These are phyloP conservation scores for Tremella yokohamensis DNA, from an alignment of 768 basidiomycete genomes.

Conservation along the genomic window DNA sequence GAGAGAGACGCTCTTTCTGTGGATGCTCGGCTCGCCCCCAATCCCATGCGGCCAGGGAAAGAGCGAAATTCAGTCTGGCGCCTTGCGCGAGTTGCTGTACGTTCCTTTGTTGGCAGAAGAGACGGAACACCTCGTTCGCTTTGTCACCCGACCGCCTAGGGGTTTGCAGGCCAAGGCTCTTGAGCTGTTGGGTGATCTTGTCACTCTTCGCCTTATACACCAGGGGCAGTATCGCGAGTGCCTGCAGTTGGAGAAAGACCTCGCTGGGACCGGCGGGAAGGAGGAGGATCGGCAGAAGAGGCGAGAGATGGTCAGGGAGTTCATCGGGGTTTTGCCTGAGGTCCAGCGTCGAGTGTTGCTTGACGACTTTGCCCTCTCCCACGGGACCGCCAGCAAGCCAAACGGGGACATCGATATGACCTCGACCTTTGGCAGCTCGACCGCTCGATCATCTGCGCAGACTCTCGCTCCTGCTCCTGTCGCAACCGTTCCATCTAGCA, in stretches of 20 bases:
- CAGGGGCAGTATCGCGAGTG: slow-evolving; percentile 42
- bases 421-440: background rate
- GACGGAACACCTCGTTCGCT: slow-evolving; percentile 30
- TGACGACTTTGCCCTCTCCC: slow-evolving; percentile 9
- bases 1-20: slow-evolving; percentile 6
- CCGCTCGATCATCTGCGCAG: background rate
- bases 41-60: slow-evolving; percentile 17
- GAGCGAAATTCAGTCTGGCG: slow-evolving; percentile 17
- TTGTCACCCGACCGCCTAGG: slow-evolving; percentile 35
- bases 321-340: slow-evolving; percentile 42
- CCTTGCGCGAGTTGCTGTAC: slow-evolving; percentile 32
- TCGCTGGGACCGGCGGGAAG: slow-evolving; percentile 29
- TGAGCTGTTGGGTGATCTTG: slow-evolving; percentile 36
- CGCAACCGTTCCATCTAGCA: background rate
- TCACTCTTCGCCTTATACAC: slow-evolving; percentile 44
- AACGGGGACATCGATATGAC: background rate
- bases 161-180: slow-evolving; percentile 19
- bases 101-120: slow-evolving; percentile 36
- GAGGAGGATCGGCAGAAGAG: slow-evolving; percentile 37
- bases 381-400: too few relatives aligned
- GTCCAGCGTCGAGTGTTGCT: slow-evolving; percentile 32
- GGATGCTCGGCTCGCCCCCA: slow-evolving; percentile 31
- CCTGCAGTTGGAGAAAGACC: slow-evolving; percentile 37
- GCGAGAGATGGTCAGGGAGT: slow-evolving; percentile 45
- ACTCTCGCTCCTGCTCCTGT: slow-evolving; percentile 5